A percentile compares a stretch with the other conserved stretches of the same genome.
These are phyloP conservation scores for Phyllosticta ampelicida DNA, from an alignment of 2,329 filamentous ascomycete species.

Conservation along the genomic window DNA sequence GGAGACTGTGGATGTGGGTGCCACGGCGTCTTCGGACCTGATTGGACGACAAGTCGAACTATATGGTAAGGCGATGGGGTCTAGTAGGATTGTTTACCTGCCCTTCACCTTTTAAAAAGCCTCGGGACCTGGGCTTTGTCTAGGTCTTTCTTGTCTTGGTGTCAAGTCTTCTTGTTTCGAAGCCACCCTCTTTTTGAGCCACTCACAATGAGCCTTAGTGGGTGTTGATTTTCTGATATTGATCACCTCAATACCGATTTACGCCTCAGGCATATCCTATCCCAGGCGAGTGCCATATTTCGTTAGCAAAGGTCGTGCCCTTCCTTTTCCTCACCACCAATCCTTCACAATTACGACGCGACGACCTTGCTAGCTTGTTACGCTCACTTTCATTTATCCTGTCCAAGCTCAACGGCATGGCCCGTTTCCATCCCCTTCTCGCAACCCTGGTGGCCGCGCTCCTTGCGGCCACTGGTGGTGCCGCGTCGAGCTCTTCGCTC, in stretches of 20 bases:
- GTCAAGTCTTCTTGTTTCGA: background rate
- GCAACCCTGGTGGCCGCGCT: background rate
- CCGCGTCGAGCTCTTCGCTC: background rate
- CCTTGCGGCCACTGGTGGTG: background rate
- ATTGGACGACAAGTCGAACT: background rate
- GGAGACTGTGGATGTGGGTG: background rate
- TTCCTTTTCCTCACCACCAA: background rate
- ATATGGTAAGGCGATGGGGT: background rate
- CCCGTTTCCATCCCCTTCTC: background rate
- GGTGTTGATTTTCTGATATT: background rate
- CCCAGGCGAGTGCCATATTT: background rate
- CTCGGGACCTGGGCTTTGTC: background rate
- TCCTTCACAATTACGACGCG: background rate
- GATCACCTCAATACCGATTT: background rate
- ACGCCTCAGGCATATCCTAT: background rate
- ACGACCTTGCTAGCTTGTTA: background rate
- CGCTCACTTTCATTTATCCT: background rate
- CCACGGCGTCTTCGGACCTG: background rate
- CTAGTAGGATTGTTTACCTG: background rate
- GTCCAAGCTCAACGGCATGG: background rate
- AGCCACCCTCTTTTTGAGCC: background rate
- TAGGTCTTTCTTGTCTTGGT: background rate
- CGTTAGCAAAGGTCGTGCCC: background rate
- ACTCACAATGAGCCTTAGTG: background rate
- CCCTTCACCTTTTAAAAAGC: background rate